These are phyloP conservation scores for Groenewaldozyma tartarivorans DNA, from an alignment of 805 yeast species.

Conservation along the genomic window DNA sequence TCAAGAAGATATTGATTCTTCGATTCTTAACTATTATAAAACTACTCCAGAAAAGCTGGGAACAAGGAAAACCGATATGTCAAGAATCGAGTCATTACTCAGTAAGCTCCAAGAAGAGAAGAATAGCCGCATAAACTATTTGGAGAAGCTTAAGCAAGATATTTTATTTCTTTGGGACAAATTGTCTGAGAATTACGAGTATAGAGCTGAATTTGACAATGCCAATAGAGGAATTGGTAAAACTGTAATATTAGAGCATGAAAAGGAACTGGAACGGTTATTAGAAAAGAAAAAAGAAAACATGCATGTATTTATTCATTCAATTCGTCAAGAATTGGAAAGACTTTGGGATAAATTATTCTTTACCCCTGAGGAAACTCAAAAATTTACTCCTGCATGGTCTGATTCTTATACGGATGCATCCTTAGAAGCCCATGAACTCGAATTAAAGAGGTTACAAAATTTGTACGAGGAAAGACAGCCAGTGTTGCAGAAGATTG, in stretches of 20 bases:
- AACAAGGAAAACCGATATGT: constrained; percentile 21
- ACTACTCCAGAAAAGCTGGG: constrained; percentile 20
- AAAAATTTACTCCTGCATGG: constrained; percentile 35
- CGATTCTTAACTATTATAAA: constrained; percentile 16
- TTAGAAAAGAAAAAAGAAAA: constrained; percentile 50
- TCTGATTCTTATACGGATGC: constrained; percentile 46
- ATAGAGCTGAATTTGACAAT: constrained; percentile 32
- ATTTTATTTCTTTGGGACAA: constrained; percentile 49
- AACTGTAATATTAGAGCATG: constrained; percentile 40
- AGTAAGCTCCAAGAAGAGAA: constrained; percentile 28
- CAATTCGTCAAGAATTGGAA: constrained; percentile 49
- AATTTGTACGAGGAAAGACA: constrained; percentile 40
- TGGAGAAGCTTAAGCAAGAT: constrained; percentile 27
- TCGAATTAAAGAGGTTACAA: constrained; percentile 46
- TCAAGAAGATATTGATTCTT: constrained; percentile 21
- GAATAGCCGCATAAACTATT: constrained; percentile 25
- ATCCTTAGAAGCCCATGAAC: constrained; percentile 53
- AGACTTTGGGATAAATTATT: constrained; percentile 54
- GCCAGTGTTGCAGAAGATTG: constrained; percentile 48
- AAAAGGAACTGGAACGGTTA: constrained; percentile 48
- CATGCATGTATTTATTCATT: constrained; percentile 59
- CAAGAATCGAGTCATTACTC: constrained; percentile 16
- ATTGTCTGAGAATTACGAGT: constrained; percentile 38
- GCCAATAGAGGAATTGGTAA: constrained; percentile 40
- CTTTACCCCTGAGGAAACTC: constrained; percentile 44